Percentiles rank a stretch among this genome's conserved stretches.
Evolutionary conservation across 1,139 yeast genomes (phyloP).

Genomic region (Insectozyma bohioensis): DNA sequence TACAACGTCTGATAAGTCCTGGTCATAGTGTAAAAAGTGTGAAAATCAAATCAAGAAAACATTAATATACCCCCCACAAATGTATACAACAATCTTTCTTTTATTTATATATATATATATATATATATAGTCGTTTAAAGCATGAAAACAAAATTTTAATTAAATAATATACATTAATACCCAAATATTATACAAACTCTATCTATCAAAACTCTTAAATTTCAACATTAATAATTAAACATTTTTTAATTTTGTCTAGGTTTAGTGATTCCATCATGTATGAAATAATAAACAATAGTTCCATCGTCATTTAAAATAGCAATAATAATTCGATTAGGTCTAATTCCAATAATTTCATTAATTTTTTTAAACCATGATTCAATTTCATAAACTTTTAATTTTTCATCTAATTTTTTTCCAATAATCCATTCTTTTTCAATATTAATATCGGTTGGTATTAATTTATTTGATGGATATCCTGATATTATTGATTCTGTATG

Average conservation of each 20-base stretch:
- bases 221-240: too few species aligned
- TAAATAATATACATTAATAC: too few species aligned
- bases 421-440: constrained; percentile 35
- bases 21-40: too few species aligned
- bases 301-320: constrained; percentile 65
- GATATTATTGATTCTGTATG: constrained; percentile 20
- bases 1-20: too few species aligned
- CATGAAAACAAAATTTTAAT: too few species aligned
- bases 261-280: constrained; percentile 59
- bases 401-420: constrained; percentile 20
- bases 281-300: constrained; percentile 64
- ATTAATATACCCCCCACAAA: too few species aligned
- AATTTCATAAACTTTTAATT: constrained; percentile 25
- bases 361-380: constrained; percentile 31
- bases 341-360: constrained; percentile 5
- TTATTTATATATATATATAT: too few species aligned
- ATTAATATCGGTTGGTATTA: constrained; percentile 23
- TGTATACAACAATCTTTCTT: too few species aligned
- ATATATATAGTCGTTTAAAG: too few species aligned
- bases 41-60: too few species aligned
- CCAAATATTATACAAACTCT: too few species aligned
- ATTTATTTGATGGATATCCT: constrained; percentile 33
- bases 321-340: constrained; percentile 46
- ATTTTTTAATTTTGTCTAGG: constrained; percentile 51
- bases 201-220: too few species aligned